A percentile compares a stretch with the other conserved stretches of the same genome.
Conservation (phyloP, 768 basidiomycete species). For the Naganishia randhawae region DNA sequence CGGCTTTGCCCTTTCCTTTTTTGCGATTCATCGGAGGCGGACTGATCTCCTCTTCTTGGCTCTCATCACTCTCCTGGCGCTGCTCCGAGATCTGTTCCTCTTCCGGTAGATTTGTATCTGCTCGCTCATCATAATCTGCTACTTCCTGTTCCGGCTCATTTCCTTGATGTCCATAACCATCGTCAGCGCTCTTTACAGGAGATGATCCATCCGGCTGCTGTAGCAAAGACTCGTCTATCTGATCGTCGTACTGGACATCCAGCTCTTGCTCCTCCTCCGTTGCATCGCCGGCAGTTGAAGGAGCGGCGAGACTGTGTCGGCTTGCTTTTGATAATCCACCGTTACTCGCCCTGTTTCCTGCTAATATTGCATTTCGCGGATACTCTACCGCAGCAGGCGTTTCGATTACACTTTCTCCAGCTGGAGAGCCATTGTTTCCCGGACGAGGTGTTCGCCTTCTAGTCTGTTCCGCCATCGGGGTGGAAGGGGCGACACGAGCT, state of each 20-base stretch:
- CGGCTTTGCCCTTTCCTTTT: constrained; percentile 27
- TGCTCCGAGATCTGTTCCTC: constrained; percentile 28
- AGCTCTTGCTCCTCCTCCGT: constrained; percentile 21
- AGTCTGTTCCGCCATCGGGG: background rate
- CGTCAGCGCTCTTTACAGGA: constrained; percentile 2
- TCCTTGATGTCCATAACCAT: constrained; percentile 25
- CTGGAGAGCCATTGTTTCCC: background rate
- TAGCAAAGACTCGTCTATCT: constrained; percentile 16
- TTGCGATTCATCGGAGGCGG: constrained; percentile 27
- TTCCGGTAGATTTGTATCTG: constrained; percentile 11
- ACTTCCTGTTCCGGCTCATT: constrained; percentile 15
- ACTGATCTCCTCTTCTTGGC: constrained; percentile 20
- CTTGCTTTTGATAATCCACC: constrained; percentile 21
- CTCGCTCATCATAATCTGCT: constrained; percentile 3
- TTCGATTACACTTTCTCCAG: background rate
- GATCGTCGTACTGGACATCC: constrained; percentile 13
- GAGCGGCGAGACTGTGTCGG: constrained; percentile 22
- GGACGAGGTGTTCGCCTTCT: background rate
- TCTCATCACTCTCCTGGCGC: constrained; percentile 27
- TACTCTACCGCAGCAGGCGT: background rate
- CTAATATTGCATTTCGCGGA: constrained; percentile 15
- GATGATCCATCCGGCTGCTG: constrained; percentile 14
- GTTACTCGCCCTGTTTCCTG: constrained; percentile 10
- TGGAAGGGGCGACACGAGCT: background rate
- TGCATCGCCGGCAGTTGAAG: constrained; percentile 16